Conservation (phyloP, 2,329 filamentous ascomycete genomes). For the Chaetomiaceae sp. region DNA sequence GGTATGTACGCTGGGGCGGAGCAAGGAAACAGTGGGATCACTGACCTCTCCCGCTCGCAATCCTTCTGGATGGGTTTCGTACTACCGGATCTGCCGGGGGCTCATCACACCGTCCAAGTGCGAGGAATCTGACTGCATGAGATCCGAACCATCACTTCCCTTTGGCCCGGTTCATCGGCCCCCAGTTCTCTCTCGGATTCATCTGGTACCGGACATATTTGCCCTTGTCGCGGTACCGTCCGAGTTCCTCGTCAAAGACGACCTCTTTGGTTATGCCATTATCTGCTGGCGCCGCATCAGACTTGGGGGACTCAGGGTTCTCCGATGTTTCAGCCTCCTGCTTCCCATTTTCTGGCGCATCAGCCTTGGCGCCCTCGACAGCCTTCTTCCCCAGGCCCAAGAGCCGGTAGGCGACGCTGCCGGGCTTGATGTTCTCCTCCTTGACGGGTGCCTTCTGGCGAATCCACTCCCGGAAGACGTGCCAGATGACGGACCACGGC, state of each 20-base stretch:
- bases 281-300: constrained; percentile 26
- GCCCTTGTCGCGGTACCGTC: constrained; percentile 61
- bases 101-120: background rate
- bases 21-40: background rate
- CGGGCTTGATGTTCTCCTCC: constrained; percentile 62
- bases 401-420: constrained; percentile 68
- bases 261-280: constrained; percentile 32
- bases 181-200: constrained; percentile 92
- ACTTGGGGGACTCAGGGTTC: constrained; percentile 20
- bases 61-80: background rate
- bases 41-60: background rate
- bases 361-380: constrained; percentile 21
- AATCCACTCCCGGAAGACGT: constrained; percentile 88
- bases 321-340: constrained; percentile 29
- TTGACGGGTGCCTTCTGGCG: constrained; percentile 76
- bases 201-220: constrained; percentile 81
- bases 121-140: background rate
- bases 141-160: constrained; percentile 54
- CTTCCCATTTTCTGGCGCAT: constrained; percentile 28
- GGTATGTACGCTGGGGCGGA: background rate
- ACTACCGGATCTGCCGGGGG: background rate
- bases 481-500: constrained; percentile 85
- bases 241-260: constrained; percentile 74
- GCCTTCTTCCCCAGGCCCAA: constrained; percentile 43
- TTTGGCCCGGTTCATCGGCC: constrained; percentile 64